A percentile compares a stretch with the other conserved stretches of the same genome.
Evolutionary conservation across 2,329 filamentous ascomycete genomes (phyloP).

Genomic region (Xylariaceae sp.): DNA sequence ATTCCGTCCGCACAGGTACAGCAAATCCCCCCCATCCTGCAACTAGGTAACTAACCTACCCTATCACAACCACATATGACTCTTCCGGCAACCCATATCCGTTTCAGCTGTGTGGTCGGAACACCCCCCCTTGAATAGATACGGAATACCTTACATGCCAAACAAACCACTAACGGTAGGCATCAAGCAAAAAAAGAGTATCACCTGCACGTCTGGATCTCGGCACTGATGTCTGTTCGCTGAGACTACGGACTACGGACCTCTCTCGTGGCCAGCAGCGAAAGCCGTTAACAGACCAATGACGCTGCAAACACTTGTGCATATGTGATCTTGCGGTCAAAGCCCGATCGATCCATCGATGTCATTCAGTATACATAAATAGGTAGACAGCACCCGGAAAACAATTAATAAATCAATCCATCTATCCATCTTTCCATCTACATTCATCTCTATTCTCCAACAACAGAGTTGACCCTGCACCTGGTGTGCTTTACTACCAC

Average conservation of each 20-base stretch:
- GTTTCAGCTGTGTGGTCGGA: not conserved
- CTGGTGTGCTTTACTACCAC: slow-evolving; percentile 4
- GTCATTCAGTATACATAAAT: not conserved
- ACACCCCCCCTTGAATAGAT: not conserved
- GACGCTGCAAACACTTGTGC: not conserved
- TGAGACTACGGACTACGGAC: not conserved
- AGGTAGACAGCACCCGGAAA: not conserved
- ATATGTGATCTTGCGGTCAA: not conserved
- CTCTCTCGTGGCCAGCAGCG: not conserved
- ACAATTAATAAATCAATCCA: not conserved
- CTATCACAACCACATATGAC: not conserved
- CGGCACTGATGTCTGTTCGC: slow-evolving; percentile 4
- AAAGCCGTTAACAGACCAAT: slow-evolving; percentile 9
- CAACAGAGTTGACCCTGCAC: slow-evolving; percentile 1
- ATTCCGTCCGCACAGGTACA: no score
- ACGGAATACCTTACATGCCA: not conserved
- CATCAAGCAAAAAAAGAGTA: not conserved
- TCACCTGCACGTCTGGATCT: slow-evolving; percentile 8
- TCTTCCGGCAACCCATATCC: not conserved
- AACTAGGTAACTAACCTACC: not conserved
- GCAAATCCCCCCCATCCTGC: not conserved
- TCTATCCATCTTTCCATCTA: not conserved
- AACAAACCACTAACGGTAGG: not conserved
- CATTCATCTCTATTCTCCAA: not conserved
- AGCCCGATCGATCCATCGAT: not conserved